Conservation (phyloP, 108 stramenopile genomes). For the Nitzschia sp. region DNA sequence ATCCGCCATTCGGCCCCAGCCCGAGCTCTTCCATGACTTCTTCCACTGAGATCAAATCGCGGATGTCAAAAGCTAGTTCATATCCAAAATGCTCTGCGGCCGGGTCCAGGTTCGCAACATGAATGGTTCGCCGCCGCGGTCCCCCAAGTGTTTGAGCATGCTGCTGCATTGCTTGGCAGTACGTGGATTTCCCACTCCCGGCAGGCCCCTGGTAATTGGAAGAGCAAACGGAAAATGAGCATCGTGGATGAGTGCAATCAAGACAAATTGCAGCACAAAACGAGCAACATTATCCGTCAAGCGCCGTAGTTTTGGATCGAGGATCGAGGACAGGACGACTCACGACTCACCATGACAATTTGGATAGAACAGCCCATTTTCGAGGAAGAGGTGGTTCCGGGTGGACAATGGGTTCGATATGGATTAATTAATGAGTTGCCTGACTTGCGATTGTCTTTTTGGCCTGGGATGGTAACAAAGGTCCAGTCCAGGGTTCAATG, state of each 20-base stretch:
- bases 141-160: constrained; percentile 64
- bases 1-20: constrained; percentile 96
- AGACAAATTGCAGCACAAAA: no score
- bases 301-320: no score
- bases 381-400: no score
- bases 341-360: constrained; percentile 35
- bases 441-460: no score
- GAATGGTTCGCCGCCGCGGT: constrained; percentile 61
- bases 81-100: constrained; percentile 95
- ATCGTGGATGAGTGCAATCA: neutral
- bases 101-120: constrained; percentile 96
- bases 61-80: constrained; percentile 82
- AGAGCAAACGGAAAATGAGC: neutral
- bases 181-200: constrained; percentile 87
- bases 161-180: constrained; percentile 82
- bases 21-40: constrained; percentile 98
- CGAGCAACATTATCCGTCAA: no score
- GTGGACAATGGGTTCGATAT: no score
- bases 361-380: constrained; percentile 35
- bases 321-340: no score
- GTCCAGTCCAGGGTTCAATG: no score
- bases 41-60: constrained; percentile 94
- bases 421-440: no score
- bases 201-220: constrained; percentile 62
- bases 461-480: no score